Conservation (phyloP, 1,139 yeast genomes). For the Sugiyamaella japonica region DNA sequence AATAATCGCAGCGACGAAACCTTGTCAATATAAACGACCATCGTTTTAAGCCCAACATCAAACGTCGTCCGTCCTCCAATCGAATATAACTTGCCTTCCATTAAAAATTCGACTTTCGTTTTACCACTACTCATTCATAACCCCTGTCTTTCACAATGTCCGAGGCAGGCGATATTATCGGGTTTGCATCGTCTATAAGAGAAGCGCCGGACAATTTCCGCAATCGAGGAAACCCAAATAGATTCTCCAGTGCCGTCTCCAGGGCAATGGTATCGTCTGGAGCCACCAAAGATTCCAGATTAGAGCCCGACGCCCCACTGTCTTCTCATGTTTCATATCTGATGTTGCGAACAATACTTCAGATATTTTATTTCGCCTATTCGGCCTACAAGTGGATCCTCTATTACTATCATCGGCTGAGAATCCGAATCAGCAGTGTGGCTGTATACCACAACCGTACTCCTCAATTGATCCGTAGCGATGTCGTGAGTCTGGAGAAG, state of each 20-base stretch:
- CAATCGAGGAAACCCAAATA: not conserved
- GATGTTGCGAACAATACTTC: slow-evolving; percentile 10
- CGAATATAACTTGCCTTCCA: too few relatives aligned
- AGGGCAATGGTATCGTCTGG: slow-evolving; percentile 15
- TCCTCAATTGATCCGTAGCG: slow-evolving; percentile 84
- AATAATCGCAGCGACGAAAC: too few relatives aligned
- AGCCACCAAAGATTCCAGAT: slow-evolving; percentile 5
- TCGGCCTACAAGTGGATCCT: slow-evolving; percentile 11
- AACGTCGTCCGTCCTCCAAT: too few relatives aligned
- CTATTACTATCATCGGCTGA: slow-evolving; percentile 49
- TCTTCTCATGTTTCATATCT: slow-evolving; percentile 12
- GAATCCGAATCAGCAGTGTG: slow-evolving; percentile 59
- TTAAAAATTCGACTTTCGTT: too few relatives aligned
- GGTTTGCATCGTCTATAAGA: slow-evolving; percentile 6
- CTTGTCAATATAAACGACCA: too few relatives aligned
- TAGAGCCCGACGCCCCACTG: slow-evolving; percentile 11
- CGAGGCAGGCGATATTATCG: slow-evolving; percentile 3
- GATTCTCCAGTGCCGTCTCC: slow-evolving; percentile 8
- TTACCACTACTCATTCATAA: too few relatives aligned
- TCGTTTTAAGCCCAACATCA: too few relatives aligned
- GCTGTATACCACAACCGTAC: slow-evolving; percentile 80
- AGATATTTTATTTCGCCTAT: slow-evolving; percentile 4
- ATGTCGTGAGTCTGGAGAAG: slow-evolving; percentile 68
- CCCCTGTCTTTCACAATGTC: slow-evolving; percentile 2
- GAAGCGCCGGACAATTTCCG: slow-evolving; percentile 3